Evolutionary conservation across 2,329 filamentous ascomycete genomes (phyloP).

Genomic region (Reticulascus tulasneorum): DNA sequence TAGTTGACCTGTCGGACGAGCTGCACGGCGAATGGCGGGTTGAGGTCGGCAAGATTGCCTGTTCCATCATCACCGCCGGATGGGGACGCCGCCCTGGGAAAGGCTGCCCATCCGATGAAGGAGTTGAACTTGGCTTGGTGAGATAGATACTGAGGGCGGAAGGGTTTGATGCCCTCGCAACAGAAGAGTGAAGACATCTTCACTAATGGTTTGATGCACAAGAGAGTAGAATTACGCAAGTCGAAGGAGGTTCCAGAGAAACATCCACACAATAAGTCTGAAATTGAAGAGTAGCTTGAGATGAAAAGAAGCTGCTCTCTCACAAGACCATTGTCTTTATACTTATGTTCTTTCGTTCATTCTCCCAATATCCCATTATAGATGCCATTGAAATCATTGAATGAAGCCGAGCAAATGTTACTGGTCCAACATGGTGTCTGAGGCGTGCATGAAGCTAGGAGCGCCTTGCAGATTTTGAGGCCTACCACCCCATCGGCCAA

Average conservation of each 20-base stretch:
- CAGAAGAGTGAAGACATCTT: conserved; percentile 20
- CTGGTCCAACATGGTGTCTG: background rate
- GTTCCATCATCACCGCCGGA: conserved; percentile 3
- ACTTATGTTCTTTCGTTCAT: too few species aligned
- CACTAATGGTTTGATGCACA: background rate
- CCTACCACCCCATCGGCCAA: background rate
- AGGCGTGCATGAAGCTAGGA: background rate
- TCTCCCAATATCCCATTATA: background rate
- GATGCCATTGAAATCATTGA: background rate
- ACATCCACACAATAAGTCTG: too few species aligned
- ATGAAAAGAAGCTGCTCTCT: too few species aligned
- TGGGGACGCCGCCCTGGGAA: conserved; percentile 18
- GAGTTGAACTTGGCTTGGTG: conserved; percentile 21
- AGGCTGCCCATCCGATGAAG: conserved; percentile 27
- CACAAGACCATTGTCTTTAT: too few species aligned
- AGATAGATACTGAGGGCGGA: conserved; percentile 18
- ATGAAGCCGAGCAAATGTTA: conserved; percentile 2
- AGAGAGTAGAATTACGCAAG: background rate
- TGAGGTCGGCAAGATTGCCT: conserved; percentile 1
- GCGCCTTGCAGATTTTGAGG: conserved; percentile 2
- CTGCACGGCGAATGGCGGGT: conserved; percentile 29
- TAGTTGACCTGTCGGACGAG: conserved; percentile 41
- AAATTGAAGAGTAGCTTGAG: conserved; percentile 10
- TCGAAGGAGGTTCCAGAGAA: too few species aligned
- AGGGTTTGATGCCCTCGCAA: conserved; percentile 18